Base-by-base conservation (phyloP, 2,329 filamentous ascomycete genomes). In the Colletotrichum neosansevieriae region DNA sequence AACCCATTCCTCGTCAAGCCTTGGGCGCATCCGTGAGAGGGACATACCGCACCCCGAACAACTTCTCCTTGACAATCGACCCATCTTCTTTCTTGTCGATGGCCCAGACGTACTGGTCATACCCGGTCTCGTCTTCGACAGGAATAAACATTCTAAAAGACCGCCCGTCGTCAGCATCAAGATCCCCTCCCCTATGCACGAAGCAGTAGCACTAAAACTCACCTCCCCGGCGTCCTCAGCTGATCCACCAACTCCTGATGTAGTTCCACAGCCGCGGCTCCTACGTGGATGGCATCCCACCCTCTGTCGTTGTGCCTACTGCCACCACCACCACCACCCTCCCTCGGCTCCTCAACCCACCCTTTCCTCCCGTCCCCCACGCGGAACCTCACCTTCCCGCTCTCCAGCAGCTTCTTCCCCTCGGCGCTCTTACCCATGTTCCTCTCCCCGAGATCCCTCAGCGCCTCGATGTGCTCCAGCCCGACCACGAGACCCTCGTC, bases 271-370 rank as follows among this genome's bases (percentile, higher is more conserved):
- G 95, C 95, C 7, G 94, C 92, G 0, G 96, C 96, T 0, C 96
- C 96, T 3, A 98, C 96, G 77, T 98, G 96, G 68, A 99, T 98
- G 2, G 92, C 94, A 84, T 98, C 94, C 85, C 95, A 99, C 0
- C 89, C 85, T 34, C 78, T 80, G 29, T 29, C 29, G 29, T 29
- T 9, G 29, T 7, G 29, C 70, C 81, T 84, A 12, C 83, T 80
- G 63, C 83, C 83, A 6, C 83, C 84, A 2, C 21, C 84, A 2
- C 21, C 21, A 50, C 79, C 78, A 2, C 81, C 87, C 74, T 74
- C 80, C 64, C 80, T 74, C 1, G 75, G 70, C 11, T 75, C 72
- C 73, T 85, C 86, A 2, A 84, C 75, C 85, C 87, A 91, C 1
- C 92, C 92, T 70, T 87, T 84, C 5, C 92, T 80, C 1, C 92